Conservation (phyloP, 805 yeast genomes). For the Candida ficus region DNA sequence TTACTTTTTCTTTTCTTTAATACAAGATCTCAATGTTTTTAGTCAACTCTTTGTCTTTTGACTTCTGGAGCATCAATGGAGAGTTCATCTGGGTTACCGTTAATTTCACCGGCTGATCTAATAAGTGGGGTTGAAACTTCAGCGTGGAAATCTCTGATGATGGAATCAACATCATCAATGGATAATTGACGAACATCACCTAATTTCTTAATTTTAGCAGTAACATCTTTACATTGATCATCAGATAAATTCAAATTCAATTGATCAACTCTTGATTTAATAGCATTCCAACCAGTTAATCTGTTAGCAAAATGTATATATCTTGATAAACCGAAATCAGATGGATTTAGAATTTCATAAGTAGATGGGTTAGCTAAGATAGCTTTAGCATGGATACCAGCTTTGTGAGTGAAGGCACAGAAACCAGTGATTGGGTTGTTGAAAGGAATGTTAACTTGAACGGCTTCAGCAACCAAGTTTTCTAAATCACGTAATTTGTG, state of each 20-base stretch:
- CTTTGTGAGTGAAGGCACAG: slow-evolving; percentile 99
- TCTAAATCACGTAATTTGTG: slow-evolving; percentile 95
- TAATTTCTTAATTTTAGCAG: slow-evolving; percentile 84
- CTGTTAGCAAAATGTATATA: slow-evolving; percentile 98
- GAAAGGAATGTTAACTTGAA: slow-evolving; percentile 94
- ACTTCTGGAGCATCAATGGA: slow-evolving; percentile 25
- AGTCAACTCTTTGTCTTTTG: slow-evolving; percentile 27
- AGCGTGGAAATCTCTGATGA: slow-evolving; percentile 89
- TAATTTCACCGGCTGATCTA: slow-evolving; percentile 19
- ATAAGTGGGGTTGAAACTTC: slow-evolving; percentile 55
- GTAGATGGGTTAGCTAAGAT: slow-evolving; percentile 97
- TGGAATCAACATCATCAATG: slow-evolving; percentile 96
- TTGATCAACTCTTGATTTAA: slow-evolving; percentile 96
- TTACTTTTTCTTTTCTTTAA: neutral
- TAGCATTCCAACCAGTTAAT: slow-evolving; percentile 98
- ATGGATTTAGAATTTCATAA: slow-evolving; percentile 93
- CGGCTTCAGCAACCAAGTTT: slow-evolving; percentile 94
- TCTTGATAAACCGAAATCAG: slow-evolving; percentile 92
- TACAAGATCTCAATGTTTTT: too few species aligned
- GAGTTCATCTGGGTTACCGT: slow-evolving; percentile 20
- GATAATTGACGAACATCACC: slow-evolving; percentile 94
- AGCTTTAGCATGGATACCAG: slow-evolving; percentile 99
- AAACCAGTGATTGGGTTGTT: slow-evolving; percentile 98
- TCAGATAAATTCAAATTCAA: slow-evolving; percentile 85
- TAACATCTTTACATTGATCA: slow-evolving; percentile 92